Conservation (phyloP, 805 yeast species). For the Candida nemodendra region DNA sequence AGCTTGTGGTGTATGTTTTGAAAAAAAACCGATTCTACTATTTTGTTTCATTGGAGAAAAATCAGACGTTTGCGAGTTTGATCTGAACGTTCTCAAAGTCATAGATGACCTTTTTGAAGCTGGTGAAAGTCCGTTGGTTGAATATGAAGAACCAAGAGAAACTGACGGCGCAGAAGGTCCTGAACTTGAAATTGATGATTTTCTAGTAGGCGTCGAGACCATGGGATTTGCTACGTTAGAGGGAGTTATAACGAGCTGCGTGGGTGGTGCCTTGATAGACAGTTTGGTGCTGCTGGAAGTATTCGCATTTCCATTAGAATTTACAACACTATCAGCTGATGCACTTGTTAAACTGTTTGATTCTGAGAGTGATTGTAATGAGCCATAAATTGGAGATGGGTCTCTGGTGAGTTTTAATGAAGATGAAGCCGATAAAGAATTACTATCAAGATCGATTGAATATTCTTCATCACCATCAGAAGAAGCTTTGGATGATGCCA, state of each 20-base stretch:
- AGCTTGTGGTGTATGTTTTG: constrained; percentile 9
- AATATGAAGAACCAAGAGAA: constrained; percentile 7
- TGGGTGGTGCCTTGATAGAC: constrained; percentile 11
- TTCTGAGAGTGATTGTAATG: constrained; percentile 8
- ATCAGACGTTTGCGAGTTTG: constrained; percentile 29
- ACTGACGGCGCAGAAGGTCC: constrained; percentile 4
- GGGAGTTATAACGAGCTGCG: constrained; percentile 2
- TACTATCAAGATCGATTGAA: constrained; percentile 11
- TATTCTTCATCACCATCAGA: constrained; percentile 10
- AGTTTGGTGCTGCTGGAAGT: constrained; percentile 2
- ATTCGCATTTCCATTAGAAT: not conserved
- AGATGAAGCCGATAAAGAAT: constrained; percentile 17
- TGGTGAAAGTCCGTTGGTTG: constrained; percentile 21
- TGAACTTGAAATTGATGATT: constrained; percentile 1
- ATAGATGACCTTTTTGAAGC: constrained; percentile 31
- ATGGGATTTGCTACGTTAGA: constrained; percentile 3
- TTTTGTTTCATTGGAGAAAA: constrained; percentile 22
- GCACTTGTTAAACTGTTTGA: constrained; percentile 6
- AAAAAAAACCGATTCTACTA: constrained; percentile 4
- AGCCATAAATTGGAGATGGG: constrained; percentile 18
- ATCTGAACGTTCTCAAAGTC: constrained; percentile 34
- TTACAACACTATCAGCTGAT: constrained; percentile 6
- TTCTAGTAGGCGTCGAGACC: constrained; percentile 14
- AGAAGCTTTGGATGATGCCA: constrained; percentile 14
- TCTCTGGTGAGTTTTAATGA: constrained; percentile 16